A percentile compares a stretch with the other conserved stretches of the same genome.
Conservation (phyloP, 768 basidiomycete genomes). For the Exidia glandulosa region DNA sequence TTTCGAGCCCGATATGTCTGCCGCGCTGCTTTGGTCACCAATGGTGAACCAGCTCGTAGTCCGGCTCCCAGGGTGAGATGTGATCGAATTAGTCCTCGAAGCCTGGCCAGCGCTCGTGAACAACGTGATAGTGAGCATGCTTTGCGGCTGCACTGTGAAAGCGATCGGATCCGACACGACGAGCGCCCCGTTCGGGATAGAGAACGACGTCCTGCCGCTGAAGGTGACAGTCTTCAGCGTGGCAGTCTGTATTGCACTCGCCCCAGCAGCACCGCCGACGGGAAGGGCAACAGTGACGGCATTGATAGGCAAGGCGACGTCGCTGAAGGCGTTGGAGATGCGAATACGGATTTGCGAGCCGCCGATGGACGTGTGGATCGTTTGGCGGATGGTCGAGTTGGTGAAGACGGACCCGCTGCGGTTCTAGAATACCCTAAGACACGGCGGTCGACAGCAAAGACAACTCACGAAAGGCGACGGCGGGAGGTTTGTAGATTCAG, state of each 20-base stretch:
- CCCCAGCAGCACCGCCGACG: conserved; percentile 24
- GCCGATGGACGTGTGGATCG: conserved; percentile 32
- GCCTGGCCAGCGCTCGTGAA: conserved; percentile 31
- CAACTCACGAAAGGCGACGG: conserved; percentile 13
- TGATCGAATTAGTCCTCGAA: conserved; percentile 24
- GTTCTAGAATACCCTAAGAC: conserved; percentile 7
- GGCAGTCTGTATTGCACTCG: conserved; percentile 22
- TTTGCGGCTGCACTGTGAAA: conserved; percentile 27
- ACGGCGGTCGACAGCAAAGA: not conserved
- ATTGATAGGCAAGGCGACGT: conserved; percentile 31
- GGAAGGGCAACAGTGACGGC: conserved; percentile 34
- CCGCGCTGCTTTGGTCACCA: not conserved
- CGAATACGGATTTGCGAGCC: conserved; percentile 32
- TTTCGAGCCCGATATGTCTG: conserved; percentile 20
- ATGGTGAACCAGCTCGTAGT: conserved; percentile 25
- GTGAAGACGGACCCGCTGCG: conserved; percentile 25
- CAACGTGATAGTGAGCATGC: conserved; percentile 30
- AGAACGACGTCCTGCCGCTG: conserved; percentile 28
- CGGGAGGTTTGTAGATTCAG: conserved; percentile 20
- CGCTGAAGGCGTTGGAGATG: conserved; percentile 39
- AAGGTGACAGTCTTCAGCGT: conserved; percentile 32
- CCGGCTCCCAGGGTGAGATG: conserved; percentile 38
- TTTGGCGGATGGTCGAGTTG: conserved; percentile 40
- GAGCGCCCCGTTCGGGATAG: conserved; percentile 32
- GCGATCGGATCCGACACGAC: conserved; percentile 37